Evolutionary conservation across 148 eudicot species (phyloP).

Genomic region (Hydrangea macrophylla): DNA sequence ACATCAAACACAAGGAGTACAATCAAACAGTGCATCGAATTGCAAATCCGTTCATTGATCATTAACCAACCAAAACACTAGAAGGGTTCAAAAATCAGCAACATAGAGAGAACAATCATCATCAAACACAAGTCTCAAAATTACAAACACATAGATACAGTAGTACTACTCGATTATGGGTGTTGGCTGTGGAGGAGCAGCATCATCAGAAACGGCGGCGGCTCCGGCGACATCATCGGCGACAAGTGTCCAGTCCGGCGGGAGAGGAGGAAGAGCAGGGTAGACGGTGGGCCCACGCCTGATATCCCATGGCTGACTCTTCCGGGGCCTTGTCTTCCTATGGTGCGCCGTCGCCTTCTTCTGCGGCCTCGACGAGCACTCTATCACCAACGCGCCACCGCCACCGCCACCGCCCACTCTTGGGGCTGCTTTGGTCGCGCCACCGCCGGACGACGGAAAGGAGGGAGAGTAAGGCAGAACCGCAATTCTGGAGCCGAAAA

Average conservation of each 20-base stretch:
- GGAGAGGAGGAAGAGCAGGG: slow-evolving; percentile 75
- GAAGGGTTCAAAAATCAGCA: background rate
- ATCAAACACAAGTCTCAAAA: background rate
- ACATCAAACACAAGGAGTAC: background rate
- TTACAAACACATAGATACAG: background rate
- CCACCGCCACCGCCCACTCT: slow-evolving; percentile 1
- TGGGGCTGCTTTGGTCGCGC: slow-evolving; percentile 18
- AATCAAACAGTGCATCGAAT: background rate
- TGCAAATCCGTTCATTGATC: background rate
- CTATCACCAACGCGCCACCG: slow-evolving; percentile 33
- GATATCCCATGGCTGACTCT: slow-evolving; percentile 67
- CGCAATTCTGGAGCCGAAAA: slow-evolving; percentile 37
- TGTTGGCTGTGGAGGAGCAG: slow-evolving; percentile 9
- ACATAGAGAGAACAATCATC: background rate
- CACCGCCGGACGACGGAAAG: slow-evolving; percentile 3
- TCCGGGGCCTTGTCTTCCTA: slow-evolving; percentile 66
- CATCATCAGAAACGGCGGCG: slow-evolving; percentile 10
- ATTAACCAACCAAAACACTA: background rate
- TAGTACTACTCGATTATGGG: slow-evolving; percentile 14
- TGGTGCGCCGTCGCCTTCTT: slow-evolving; percentile 88
- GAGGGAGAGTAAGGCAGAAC: slow-evolving; percentile 11
- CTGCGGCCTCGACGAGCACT: slow-evolving; percentile 82
- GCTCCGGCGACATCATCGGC: slow-evolving; percentile 16
- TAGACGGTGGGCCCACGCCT: slow-evolving; percentile 67
- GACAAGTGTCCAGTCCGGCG: slow-evolving; percentile 76